These are phyloP conservation scores for Fusarium globosum DNA, from an alignment of 2,329 filamentous ascomycete species.

Conservation along the genomic window DNA sequence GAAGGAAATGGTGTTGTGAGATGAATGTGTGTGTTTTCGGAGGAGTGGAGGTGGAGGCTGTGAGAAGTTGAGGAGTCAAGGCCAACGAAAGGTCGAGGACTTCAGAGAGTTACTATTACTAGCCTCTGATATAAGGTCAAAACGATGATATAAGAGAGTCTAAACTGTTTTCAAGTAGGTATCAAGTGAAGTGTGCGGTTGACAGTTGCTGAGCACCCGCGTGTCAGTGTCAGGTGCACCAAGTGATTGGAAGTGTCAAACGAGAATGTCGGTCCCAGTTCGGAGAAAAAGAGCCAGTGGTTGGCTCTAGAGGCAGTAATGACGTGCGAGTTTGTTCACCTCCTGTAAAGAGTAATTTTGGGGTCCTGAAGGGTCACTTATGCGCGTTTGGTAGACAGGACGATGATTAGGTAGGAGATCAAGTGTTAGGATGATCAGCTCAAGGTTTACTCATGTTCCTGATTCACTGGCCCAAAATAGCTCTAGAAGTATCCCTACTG, in stretches of 20 bases:
- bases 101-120: background rate
- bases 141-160: too few species aligned
- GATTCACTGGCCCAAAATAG: background rate
- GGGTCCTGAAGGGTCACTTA: background rate
- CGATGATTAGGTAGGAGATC: background rate
- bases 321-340: background rate
- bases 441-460: background rate
- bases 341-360: background rate
- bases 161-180: background rate
- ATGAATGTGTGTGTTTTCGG: background rate
- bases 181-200: background rate
- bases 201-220: conserved; percentile 14
- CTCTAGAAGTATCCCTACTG: background rate
- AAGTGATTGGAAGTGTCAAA: background rate
- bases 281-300: background rate
- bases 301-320: background rate
- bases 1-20: background rate
- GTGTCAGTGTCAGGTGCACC: conserved; percentile 10
- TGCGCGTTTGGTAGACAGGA: background rate
- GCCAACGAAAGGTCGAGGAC: background rate
- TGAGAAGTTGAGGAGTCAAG: background rate
- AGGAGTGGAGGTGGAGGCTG: background rate
- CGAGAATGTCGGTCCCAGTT: background rate
- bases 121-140: background rate
- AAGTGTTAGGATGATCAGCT: conserved; percentile 4